Evolutionary conservation across 306 rosid genomes (phyloP).

Genomic region (apple (Malus domestica)): DNA sequence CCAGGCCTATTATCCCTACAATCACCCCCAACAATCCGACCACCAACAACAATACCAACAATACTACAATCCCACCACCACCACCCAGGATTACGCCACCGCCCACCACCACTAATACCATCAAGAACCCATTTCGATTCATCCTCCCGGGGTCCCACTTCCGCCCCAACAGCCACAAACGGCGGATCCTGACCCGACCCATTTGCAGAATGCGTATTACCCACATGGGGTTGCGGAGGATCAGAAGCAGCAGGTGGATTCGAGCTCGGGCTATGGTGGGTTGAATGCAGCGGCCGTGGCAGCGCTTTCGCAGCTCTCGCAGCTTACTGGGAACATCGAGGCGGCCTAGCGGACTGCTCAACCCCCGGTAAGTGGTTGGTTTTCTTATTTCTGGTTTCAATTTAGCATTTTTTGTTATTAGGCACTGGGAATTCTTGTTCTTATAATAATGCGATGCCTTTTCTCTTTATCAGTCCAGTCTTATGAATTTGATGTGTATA

Average conservation of each 20-base stretch:
- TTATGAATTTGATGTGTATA: neutral
- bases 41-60: conserved; percentile 13
- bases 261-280: neutral
- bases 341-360: conserved; percentile 14
- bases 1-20: conserved; percentile 12
- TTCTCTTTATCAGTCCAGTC: neutral
- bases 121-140: conserved; percentile 28
- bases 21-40: neutral
- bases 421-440: neutral
- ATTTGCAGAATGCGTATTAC: conserved; percentile 19
- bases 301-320: neutral
- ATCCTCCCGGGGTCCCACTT: conserved; percentile 38
- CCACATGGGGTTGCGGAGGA: conserved; percentile 13
- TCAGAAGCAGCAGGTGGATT: neutral
- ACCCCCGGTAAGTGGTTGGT: conserved; percentile 17
- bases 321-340: conserved; percentile 11
- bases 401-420: neutral
- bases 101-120: conserved; percentile 11
- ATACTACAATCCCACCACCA: neutral
- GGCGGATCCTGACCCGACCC: neutral
- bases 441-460: neutral
- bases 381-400: neutral
- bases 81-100: conserved; percentile 15
- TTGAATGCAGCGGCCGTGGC: conserved; percentile 12
- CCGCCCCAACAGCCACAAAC: neutral